Conservation (phyloP, 1,284 basidiomycete species). For the Sporisorium sorghi region DNA sequence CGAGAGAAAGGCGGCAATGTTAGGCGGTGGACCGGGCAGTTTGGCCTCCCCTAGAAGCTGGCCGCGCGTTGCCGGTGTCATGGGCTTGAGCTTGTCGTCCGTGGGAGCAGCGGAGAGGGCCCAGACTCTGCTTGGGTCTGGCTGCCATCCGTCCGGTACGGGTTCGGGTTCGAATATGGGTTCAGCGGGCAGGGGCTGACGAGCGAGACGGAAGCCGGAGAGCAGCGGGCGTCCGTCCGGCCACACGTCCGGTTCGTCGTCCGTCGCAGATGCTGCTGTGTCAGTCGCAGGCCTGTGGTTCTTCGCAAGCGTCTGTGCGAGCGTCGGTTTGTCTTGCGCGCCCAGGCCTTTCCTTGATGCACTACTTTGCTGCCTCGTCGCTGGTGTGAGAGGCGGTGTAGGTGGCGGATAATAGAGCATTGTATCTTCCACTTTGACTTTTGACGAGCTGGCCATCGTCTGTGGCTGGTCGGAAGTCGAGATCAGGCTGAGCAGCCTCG, state of each 20-base stretch:
- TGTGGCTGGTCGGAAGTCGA: constrained; percentile 6
- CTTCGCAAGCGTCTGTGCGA: constrained; percentile 12
- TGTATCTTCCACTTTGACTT: constrained; percentile 71
- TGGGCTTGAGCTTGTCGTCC: constrained; percentile 27
- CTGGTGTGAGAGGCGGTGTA: constrained; percentile 72
- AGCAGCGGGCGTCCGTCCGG: constrained; percentile 81
- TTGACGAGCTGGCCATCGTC: constrained; percentile 8
- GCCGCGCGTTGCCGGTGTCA: constrained; percentile 77
- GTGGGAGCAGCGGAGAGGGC: constrained; percentile 38
- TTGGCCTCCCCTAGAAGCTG: constrained; percentile 83
- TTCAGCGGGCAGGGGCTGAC: constrained; percentile 78
- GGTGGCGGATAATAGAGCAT: constrained; percentile 87
- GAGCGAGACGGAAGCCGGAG: constrained; percentile 79
- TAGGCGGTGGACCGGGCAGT: constrained; percentile 78
- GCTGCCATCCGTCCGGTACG: constrained; percentile 82
- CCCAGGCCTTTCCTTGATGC: constrained; percentile 79
- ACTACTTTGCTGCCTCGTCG: neutral
- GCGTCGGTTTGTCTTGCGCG: constrained; percentile 1
- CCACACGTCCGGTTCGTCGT: constrained; percentile 70
- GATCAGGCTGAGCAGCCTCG: constrained; percentile 68
- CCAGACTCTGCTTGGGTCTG: constrained; percentile 85
- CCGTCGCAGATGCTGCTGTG: neutral
- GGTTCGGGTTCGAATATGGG: constrained; percentile 80
- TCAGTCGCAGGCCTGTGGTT: neutral
- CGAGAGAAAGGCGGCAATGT: constrained; percentile 92